phyloP scores from a whole-genome alignment of 106 monocot genomes.

The Dioscorea dumetorum region DNA sequence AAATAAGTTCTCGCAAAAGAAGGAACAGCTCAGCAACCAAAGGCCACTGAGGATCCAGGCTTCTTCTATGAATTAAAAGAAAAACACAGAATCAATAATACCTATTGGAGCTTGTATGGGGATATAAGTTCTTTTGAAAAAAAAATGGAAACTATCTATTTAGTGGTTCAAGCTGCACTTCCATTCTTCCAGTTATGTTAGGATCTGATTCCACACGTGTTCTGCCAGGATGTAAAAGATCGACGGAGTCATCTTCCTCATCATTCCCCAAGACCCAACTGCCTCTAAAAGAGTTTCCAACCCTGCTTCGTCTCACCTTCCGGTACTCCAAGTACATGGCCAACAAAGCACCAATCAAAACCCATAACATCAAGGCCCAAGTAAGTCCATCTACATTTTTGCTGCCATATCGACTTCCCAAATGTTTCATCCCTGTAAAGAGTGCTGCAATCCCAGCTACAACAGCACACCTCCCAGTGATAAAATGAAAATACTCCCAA shows the following conservation, averaged over 20 bases:
- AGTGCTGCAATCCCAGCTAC: constrained; percentile 62
- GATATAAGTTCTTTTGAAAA: neutral
- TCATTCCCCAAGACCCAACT: constrained; percentile 90
- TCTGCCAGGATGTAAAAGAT: constrained; percentile 60
- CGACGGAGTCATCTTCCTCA: constrained; percentile 85
- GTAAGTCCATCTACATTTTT: constrained; percentile 74
- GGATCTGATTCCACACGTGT: constrained; percentile 27
- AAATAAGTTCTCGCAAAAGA: neutral
- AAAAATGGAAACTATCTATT: constrained; percentile 34
- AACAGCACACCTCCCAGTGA: constrained; percentile 66
- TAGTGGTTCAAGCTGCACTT: constrained; percentile 89
- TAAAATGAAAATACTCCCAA: constrained; percentile 87
- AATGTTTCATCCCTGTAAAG: constrained; percentile 84
- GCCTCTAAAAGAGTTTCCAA: constrained; percentile 41
- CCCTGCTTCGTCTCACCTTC: constrained; percentile 40
- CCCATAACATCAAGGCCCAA: constrained; percentile 83
- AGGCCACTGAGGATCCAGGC: neutral
- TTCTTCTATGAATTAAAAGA: neutral
- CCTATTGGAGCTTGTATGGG: no score
- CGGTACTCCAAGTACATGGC: constrained; percentile 75
- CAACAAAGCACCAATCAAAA: constrained; percentile 32
- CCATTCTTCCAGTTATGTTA: constrained; percentile 51
- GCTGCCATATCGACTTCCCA: constrained; percentile 68
- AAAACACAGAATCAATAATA: no score
- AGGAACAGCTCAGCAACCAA: neutral